Base-by-base conservation (phyloP, 208 protist species). In the Trypanosoma mega region DNA sequence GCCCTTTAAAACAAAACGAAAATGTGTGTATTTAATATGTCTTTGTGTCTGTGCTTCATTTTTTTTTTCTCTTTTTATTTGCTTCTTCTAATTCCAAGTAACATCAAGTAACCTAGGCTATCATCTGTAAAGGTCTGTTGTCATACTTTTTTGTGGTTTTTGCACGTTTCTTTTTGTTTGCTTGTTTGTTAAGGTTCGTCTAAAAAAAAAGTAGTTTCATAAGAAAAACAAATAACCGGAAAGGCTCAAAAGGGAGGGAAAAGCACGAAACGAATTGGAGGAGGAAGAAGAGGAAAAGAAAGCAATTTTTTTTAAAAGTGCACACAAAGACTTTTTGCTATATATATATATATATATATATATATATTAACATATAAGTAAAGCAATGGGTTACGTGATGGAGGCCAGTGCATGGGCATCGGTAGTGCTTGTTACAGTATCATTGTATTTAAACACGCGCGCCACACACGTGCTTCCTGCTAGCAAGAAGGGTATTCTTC, bases 401-500 rank as follows among this genome's bases (percentile, higher is more conserved):
- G n/a, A n/a, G 4, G 20, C 16, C 37, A 21, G 37, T 44, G 37
- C 37, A 44, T 18, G 37, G 20, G 37, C 37, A 44, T 48, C 27
- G 21, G 4, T 48, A 2, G 52, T 62, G 2, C 5, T 53, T 18
- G 8, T 48, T 55, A 26, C n/a, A 21, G n/a, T 43, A 24, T 44
- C 69, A 21, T 37, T 9, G 55, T 6, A n/a, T 30, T 33, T 61
- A 18, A 49, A 80, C 54, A 66, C 24, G 31, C 49, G 41, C 16
- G 54, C 58, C 1, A 14, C 30, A 31, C 65, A 58, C 30, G 26
- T 68, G 51, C 58, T 79, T 20, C 67, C 66, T 11, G 37, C 50
- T 1, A 23, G 20, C 11, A 5, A 68, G 54, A 63, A 52, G 31
- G 20, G 68, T 5, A 33, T 76, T 18, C 47, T 45, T 11, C 68